Percentiles rank a stretch among this genome's conserved stretches.
These are phyloP conservation scores for Tephrocybe sp. DNA, from an alignment of 768 basidiomycete genomes.

Conservation along the genomic window DNA sequence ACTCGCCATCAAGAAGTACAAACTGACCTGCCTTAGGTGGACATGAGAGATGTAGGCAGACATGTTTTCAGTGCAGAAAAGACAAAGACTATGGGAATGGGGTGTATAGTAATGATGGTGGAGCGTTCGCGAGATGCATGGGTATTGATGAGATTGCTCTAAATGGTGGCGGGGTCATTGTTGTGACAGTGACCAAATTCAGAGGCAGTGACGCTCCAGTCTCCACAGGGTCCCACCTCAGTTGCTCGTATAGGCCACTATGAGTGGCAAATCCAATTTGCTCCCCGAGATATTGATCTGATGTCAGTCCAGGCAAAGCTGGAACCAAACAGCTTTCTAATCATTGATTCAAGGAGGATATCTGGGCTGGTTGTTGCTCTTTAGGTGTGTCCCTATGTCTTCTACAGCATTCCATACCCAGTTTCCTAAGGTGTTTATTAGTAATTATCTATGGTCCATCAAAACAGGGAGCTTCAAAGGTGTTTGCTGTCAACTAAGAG, in stretches of 20 bases:
- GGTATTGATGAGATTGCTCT: neutral
- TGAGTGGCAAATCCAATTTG: constrained; percentile 60
- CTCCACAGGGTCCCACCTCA: no score
- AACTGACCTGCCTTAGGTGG: no score
- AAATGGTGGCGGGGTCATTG: neutral
- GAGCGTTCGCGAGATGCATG: constrained; percentile 5
- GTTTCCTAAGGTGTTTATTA: no score
- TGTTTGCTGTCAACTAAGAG: no score
- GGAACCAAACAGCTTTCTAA: constrained; percentile 43
- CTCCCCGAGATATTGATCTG: constrained; percentile 57
- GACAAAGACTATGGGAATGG: neutral
- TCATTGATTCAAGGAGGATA: constrained; percentile 40
- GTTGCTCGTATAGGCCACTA: constrained; percentile 53
- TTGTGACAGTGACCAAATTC: constrained; percentile 3
- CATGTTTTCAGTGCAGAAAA: neutral
- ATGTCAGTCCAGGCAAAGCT: constrained; percentile 49
- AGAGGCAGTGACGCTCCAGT: no score
- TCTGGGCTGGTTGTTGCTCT: constrained; percentile 8
- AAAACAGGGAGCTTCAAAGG: no score
- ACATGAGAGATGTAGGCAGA: constrained; percentile 2
- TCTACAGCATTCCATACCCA: no score
- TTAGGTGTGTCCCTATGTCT: no score
- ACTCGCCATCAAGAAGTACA: constrained; percentile 34
- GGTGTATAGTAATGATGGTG: constrained; percentile 5
- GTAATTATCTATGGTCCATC: no score